Conservation (phyloP, 345 rosid genomes). For the Abelmoschus esculentus region DNA sequence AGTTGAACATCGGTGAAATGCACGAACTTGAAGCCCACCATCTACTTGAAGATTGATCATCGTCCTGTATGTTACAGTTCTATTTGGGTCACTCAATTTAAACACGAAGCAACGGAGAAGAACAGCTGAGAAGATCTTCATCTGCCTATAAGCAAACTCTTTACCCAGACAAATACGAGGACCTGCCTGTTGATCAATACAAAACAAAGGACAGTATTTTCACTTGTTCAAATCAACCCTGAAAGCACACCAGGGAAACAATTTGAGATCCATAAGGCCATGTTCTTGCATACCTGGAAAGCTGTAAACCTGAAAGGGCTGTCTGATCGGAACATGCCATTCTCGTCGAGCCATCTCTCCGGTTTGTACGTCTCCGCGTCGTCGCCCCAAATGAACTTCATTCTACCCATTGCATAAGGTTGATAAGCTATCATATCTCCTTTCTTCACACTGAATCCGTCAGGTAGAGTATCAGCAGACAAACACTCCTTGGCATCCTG, state of each 20-base stretch:
- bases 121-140: conserved; percentile 49
- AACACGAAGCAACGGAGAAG: conserved; percentile 31
- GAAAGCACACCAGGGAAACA: neutral
- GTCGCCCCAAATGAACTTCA: conserved; percentile 54
- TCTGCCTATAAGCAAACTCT: conserved; percentile 64
- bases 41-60: conserved; percentile 55
- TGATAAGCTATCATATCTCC: conserved; percentile 46
- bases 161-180: conserved; percentile 70
- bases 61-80: conserved; percentile 39
- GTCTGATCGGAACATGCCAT: conserved; percentile 34
- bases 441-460: conserved; percentile 43
- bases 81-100: conserved; percentile 35
- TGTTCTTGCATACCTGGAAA: conserved; percentile 34
- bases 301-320: conserved; percentile 59
- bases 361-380: conserved; percentile 38
- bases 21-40: conserved; percentile 49
- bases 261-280: neutral
- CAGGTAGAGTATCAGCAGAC: conserved; percentile 54
- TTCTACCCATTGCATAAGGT: conserved; percentile 64
- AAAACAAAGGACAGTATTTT: neutral
- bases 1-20: conserved; percentile 19
- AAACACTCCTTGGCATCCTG: conserved; percentile 54
- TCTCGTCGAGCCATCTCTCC: conserved; percentile 48
- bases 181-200: conserved; percentile 41
- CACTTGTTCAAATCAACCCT: neutral